Base-by-base conservation (phyloP, 352 stramenopile genomes). In the Phytophthora pluvialis region DNA sequence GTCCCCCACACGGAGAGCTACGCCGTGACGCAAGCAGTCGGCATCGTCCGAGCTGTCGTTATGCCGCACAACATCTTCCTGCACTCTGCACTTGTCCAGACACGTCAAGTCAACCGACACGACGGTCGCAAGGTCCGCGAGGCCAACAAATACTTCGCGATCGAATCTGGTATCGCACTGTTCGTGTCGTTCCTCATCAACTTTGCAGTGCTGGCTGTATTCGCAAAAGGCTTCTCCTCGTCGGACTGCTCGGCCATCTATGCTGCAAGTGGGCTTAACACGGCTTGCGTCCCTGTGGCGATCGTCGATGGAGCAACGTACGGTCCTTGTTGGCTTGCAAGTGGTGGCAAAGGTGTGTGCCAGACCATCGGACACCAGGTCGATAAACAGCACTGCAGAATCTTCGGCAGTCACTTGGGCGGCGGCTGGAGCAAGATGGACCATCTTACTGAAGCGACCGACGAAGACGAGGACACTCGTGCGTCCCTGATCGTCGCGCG, bases 21-120 rank as follows among this genome's bases (percentile, higher is more conserved):
- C 62, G 93, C 81, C 7, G 89, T 83, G 53, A 91, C 79, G 13
- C 77, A 89, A 51, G 92, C 86, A 8, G 96, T 97, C 13, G 95
- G 91, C 1, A 98, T 98, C 54, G 62, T 98, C 5, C 95, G 95
- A 33, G 89, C 93, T 0, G 93, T 99, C 26, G 97, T 98, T 77
- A 99, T 99, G 96, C 96, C 96, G 1, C 93, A 98, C 78, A 98
- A 99, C 54, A 81, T 99, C 21, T 98, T 97, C 64, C 72, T 99
- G 29, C 95, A 99, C 67, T 98, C 91, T 5, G 95, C 86, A 11
- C 79, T 98, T 0, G 88, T 98, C 18, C 90, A 90, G 47, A 74
- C 78, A 0, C 49, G 35, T 1, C 60, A 76, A 12, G 58, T 93
- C 2, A 72, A 93, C 54, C 79, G 72, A 15, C 51, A 66, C 11